Base-by-base conservation (phyloP, 176 grass and related monocot species). In the Carex littledalei region DNA sequence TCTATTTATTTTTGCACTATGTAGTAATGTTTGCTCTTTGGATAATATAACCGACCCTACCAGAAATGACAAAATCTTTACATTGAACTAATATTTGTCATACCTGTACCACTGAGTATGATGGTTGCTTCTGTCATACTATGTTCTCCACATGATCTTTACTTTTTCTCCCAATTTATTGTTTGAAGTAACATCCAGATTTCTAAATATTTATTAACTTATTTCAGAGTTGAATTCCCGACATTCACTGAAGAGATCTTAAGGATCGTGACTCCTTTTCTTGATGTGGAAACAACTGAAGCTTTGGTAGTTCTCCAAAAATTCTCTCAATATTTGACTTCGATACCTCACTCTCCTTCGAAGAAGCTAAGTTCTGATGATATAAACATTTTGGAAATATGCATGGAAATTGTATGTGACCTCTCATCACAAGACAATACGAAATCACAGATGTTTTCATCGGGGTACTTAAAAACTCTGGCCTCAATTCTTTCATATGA, bases 291-390 rank as follows among this genome's bases (percentile, higher is more conserved):
- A 58, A 66, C 26, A 20, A 81, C 11, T 2, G 89, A 90, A 74
- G 85, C 85, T 81, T 87, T 87, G 67, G 37, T 65, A 83, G 67
- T 90, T 80, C 81, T 90, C 26, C 81, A 81, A 54, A 90, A 87
- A 74, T 64, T 90, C 64, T 83, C 81, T 34, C 85, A 67, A 79
- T 63, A 59, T 80, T 69, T 78, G 9, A 80, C 47, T 21, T 81
- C 69, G 45, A 57, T n/a, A 82, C 32, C 73, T 34, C 43, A 59
- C 37, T 66, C 85, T 70, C 43, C 56, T 60, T 81, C 81, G 45
- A 76, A 81, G 12, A 63, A 74, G 43, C 81, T 90, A 66, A 79
- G 84, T 84, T 81, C 85, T 12, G 85, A 90, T 31, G 78, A 90
- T 65, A 17, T 83, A 34, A 71, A 85, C 34, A 58, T 80, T 16